These are phyloP conservation scores for Mycena galopus DNA, from an alignment of 768 basidiomycete species.

Conservation along the genomic window DNA sequence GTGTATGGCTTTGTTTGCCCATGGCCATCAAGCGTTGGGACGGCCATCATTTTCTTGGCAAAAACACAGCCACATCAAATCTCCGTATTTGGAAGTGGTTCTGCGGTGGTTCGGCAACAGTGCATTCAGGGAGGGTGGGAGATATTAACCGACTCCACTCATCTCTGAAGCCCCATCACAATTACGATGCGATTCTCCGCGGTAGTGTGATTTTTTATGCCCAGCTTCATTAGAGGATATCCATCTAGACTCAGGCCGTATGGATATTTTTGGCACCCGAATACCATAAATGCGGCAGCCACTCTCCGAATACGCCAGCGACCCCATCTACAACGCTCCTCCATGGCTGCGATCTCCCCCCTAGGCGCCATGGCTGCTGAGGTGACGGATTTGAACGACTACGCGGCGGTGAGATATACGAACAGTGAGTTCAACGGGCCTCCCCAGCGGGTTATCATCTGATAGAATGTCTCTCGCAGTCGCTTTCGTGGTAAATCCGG, in stretches of 20 bases:
- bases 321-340: not conserved
- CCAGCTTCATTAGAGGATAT: not conserved
- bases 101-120: too few species aligned
- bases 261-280: not conserved
- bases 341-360: not conserved
- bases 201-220: too few species aligned
- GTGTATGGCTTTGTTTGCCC: too few species aligned
- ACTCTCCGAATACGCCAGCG: not conserved
- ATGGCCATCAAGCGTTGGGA: too few species aligned
- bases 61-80: too few species aligned
- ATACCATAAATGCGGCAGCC: not conserved
- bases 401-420: slow-evolving; percentile 17
- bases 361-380: not conserved
- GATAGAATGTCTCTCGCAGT: slow-evolving; percentile 8
- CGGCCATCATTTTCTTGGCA: too few species aligned
- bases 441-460: not conserved
- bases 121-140: too few species aligned
- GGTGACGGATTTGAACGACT: slow-evolving; percentile 12
- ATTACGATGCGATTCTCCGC: too few species aligned
- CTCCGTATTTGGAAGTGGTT: too few species aligned
- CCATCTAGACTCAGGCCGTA: not conserved
- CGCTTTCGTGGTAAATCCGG: slow-evolving; percentile 32
- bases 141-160: too few species aligned
- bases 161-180: too few species aligned
- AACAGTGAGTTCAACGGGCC: not conserved